Evolutionary conservation across 768 basidiomycete species (phyloP).

Genomic region (Erythrobasidium yunnanense): DNA sequence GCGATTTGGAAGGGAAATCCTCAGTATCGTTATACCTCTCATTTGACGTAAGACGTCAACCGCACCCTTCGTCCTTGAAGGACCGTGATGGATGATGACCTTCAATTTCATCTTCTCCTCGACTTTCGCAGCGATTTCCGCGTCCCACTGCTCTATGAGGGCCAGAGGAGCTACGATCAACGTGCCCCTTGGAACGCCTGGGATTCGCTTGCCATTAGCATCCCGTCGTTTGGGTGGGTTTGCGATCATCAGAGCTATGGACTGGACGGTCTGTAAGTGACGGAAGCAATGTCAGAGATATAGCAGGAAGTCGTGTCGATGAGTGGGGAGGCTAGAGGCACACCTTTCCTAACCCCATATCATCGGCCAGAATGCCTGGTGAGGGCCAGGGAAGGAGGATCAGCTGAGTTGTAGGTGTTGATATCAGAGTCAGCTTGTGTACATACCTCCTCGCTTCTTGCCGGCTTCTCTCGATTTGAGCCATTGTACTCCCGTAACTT

Average conservation of each 20-base stretch:
- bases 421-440: not conserved
- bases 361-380: slow-evolving; percentile 29
- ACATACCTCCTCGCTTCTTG: slow-evolving; percentile 44
- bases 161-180: slow-evolving; percentile 82
- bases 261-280: slow-evolving; percentile 62
- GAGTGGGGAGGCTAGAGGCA: too few species aligned
- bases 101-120: slow-evolving; percentile 53
- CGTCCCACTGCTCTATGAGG: slow-evolving; percentile 80
- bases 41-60: not conserved
- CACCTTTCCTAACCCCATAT: slow-evolving; percentile 46
- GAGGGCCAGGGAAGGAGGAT: not conserved
- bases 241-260: slow-evolving; percentile 72
- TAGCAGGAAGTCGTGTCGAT: too few species aligned
- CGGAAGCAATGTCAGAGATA: not conserved
- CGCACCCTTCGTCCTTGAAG: slow-evolving; percentile 56
- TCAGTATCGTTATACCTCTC: not conserved
- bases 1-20: not conserved
- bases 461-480: slow-evolving; percentile 71
- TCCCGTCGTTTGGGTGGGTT: slow-evolving; percentile 54
- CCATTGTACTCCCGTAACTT: slow-evolving; percentile 74
- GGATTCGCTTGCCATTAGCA: slow-evolving; percentile 66
- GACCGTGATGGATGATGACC: slow-evolving; percentile 75
- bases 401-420: not conserved
- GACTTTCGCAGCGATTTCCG: slow-evolving; percentile 58
- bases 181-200: slow-evolving; percentile 37